A percentile compares a stretch with the other conserved stretches of the same genome.
Evolutionary conservation across 78 protist species (phyloP).

Genomic region (Dictyostelium citrinum): DNA sequence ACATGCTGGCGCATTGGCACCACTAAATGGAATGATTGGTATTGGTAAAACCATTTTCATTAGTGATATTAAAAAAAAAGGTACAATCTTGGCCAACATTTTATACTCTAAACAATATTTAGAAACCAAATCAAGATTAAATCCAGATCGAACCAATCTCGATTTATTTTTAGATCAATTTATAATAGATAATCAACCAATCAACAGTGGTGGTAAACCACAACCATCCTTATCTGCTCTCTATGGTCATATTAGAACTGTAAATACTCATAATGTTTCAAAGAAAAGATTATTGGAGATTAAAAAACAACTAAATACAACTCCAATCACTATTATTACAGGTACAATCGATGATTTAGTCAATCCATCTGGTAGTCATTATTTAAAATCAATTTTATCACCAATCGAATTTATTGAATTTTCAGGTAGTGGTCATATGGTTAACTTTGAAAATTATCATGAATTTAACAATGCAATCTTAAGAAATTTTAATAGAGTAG

Average conservation of each 20-base stretch:
- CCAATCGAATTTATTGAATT: conserved; percentile 61
- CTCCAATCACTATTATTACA: conserved; percentile 15
- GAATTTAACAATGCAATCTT: conserved; percentile 33
- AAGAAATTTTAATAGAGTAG: conserved; percentile 33
- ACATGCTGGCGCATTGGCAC: conserved; percentile 43
- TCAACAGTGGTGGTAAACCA: too few relatives aligned
- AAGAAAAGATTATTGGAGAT: background rate
- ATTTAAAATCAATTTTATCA: background rate
- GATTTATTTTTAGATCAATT: background rate
- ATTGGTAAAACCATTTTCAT: background rate
- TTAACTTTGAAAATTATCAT: conserved; percentile 41
- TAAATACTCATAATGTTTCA: conserved; percentile 45
- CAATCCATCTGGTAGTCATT: background rate
- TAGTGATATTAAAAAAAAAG: background rate
- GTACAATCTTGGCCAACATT: background rate
- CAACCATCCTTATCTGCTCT: background rate
- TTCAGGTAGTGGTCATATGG: conserved; percentile 52
- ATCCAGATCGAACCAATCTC: background rate
- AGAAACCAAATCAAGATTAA: background rate
- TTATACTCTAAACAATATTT: conserved; percentile 24
- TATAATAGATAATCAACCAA: background rate
- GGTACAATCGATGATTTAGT: conserved; percentile 61
- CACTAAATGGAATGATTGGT: background rate
- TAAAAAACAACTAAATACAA: background rate
- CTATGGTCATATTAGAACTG: conserved; percentile 44